phyloP scores from a whole-genome alignment of 2,329 filamentous ascomycete species.

The Ophiobolus disseminans region DNA sequence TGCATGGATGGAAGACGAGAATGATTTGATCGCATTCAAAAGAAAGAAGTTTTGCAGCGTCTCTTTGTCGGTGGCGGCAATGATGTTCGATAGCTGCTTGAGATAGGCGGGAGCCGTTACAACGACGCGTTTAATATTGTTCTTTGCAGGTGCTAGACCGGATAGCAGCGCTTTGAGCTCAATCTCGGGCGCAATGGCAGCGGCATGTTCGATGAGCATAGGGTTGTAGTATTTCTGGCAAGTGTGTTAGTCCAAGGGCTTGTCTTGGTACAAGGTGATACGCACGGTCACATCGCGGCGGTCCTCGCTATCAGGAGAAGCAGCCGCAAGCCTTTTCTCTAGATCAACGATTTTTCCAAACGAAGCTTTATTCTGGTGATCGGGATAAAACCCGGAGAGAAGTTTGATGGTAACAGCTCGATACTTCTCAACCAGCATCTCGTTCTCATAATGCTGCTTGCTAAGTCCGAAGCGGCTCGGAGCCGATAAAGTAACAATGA shows the following conservation, averaged over 20 bases:
- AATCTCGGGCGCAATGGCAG: conserved; percentile 63
- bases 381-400: conserved; percentile 28
- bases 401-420: conserved; percentile 32
- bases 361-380: conserved; percentile 41
- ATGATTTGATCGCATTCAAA: conserved; percentile 67
- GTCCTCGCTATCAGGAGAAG: conserved; percentile 65
- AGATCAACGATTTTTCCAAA: conserved; percentile 55
- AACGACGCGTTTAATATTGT: conserved; percentile 62
- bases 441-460: conserved; percentile 48
- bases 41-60: conserved; percentile 68
- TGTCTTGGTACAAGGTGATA: background rate
- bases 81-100: conserved; percentile 62
- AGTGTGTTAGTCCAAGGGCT: background rate
- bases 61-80: conserved; percentile 62
- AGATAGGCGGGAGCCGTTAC: conserved; percentile 67
- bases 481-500: conserved; percentile 57
- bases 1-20: conserved; percentile 63
- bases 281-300: conserved; percentile 63
- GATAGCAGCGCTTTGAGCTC: conserved; percentile 61
- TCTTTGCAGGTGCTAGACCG: conserved; percentile 59
- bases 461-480: conserved; percentile 56
- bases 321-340: conserved; percentile 67
- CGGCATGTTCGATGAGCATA: conserved; percentile 63
- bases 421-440: conserved; percentile 41
- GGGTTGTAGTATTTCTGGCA: conserved; percentile 68